Evolutionary conservation across 208 protist genomes (phyloP).

Genomic region (Trypanosoma mega): DNA sequence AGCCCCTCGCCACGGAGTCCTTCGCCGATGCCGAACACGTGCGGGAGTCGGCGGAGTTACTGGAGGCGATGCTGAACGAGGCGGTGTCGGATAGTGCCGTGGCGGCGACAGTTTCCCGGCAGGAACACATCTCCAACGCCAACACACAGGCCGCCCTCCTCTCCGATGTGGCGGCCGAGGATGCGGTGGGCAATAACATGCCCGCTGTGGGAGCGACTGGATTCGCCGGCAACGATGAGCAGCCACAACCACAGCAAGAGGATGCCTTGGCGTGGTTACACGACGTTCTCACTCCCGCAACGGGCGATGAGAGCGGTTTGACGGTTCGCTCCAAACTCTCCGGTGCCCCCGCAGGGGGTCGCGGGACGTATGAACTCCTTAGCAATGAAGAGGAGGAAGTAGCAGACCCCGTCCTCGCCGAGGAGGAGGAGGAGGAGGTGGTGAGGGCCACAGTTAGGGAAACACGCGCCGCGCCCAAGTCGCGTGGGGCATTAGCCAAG

Average conservation of each 20-base stretch:
- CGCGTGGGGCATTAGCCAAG: slow-evolving; percentile 15
- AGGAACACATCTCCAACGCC: slow-evolving; percentile 26
- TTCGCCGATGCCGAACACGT: slow-evolving; percentile 51
- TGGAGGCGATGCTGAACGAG: slow-evolving; percentile 77
- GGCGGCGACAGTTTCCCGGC: slow-evolving; percentile 19
- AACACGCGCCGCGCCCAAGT: background rate
- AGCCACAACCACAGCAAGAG: slow-evolving; percentile 5
- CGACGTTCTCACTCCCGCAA: slow-evolving; percentile 68
- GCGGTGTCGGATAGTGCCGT: slow-evolving; percentile 20
- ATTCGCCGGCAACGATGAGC: too few species aligned
- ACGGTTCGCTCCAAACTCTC: slow-evolving; percentile 6
- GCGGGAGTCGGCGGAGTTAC: slow-evolving; percentile 71
- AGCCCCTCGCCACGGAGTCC: slow-evolving; percentile 7
- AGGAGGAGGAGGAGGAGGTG: slow-evolving; percentile 26
- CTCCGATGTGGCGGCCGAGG: slow-evolving; percentile 49
- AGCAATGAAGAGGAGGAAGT: slow-evolving; percentile 13
- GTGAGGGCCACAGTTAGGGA: slow-evolving; percentile 4
- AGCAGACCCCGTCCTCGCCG: background rate
- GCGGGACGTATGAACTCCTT: slow-evolving; percentile 10
- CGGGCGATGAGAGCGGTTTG: background rate
- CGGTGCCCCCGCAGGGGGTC: background rate
- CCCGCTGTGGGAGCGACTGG: slow-evolving; percentile 3
- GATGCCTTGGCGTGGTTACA: slow-evolving; percentile 86
- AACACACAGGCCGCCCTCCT: slow-evolving; percentile 31
- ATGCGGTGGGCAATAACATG: slow-evolving; percentile 59